A percentile compares a stretch with the other conserved stretches of the same genome.
Conservation (phyloP, 768 basidiomycete species). For the Krasilnikovozyma curviuscula region DNA sequence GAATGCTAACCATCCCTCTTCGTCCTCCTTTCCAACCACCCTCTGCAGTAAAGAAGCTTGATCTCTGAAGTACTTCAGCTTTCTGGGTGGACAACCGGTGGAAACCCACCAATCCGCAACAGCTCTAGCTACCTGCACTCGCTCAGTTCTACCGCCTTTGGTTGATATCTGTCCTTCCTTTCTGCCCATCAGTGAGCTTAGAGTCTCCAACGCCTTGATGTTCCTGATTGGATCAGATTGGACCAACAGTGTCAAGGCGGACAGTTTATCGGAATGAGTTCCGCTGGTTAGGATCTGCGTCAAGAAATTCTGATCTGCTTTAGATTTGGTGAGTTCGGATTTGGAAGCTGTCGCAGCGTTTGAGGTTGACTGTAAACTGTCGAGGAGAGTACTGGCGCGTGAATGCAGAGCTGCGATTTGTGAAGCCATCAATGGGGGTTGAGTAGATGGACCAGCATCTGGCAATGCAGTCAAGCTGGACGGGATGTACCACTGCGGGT, state of each 20-base stretch:
- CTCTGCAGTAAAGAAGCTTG: neutral
- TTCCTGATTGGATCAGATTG: conserved; percentile 78
- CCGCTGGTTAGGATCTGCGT: conserved; percentile 68
- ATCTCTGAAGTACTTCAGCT: conserved; percentile 48
- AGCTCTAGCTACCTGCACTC: conserved; percentile 71
- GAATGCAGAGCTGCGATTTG: conserved; percentile 9
- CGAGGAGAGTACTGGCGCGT: conserved; percentile 14
- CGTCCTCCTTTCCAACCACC: neutral
- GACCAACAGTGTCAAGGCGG: conserved; percentile 72
- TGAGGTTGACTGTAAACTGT: conserved; percentile 18
- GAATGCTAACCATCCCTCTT: conserved; percentile 17
- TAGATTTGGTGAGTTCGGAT: conserved; percentile 20
- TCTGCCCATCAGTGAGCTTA: conserved; percentile 53
- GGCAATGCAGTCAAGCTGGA: too few relatives aligned
- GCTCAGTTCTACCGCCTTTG: conserved; percentile 50
- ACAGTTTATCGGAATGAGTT: conserved; percentile 77
- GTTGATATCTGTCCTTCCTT: conserved; percentile 36
- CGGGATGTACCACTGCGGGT: neutral
- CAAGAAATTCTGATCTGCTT: conserved; percentile 63
- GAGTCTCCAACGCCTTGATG: conserved; percentile 51
- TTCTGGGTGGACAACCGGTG: conserved; percentile 69
- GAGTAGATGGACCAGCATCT: too few relatives aligned
- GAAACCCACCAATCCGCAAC: conserved; percentile 96
- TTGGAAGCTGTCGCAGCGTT: conserved; percentile 16
- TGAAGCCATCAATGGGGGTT: conserved; percentile 7